phyloP scores from a whole-genome alignment of 2,329 filamentous ascomycete species.

The Clarireedia homoeocarpa region DNA sequence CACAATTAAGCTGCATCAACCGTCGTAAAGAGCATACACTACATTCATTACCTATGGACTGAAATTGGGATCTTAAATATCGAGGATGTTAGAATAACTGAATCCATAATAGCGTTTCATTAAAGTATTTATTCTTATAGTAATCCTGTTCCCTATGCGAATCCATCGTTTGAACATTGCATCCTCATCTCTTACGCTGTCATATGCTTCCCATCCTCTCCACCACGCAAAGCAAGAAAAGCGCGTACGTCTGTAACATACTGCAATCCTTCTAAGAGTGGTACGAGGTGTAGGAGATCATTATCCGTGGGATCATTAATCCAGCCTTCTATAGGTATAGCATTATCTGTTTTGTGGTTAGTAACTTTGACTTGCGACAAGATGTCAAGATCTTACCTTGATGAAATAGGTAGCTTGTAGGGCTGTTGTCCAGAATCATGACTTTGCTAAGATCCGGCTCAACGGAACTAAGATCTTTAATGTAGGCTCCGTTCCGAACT shows the following conservation, averaged over 20 bases:
- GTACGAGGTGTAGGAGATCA: slow-evolving; percentile 86
- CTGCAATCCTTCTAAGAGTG: slow-evolving; percentile 86
- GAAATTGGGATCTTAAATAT: too few species aligned
- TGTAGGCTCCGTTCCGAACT: slow-evolving; percentile 89
- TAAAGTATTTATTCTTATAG: slow-evolving; percentile 10
- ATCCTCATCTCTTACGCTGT: slow-evolving; percentile 8
- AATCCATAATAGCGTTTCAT: slow-evolving; percentile 4
- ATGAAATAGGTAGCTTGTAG: slow-evolving; percentile 96
- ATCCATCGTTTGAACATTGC: background rate
- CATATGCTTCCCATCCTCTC: slow-evolving; percentile 59
- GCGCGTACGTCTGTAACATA: slow-evolving; percentile 95
- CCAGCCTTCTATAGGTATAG: slow-evolving; percentile 98
- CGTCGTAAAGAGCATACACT: background rate
- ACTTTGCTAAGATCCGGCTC: slow-evolving; percentile 96
- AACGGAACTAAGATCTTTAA: slow-evolving; percentile 93
- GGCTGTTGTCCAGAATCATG: slow-evolving; percentile 98
- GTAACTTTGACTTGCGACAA: background rate
- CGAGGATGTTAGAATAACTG: too few species aligned
- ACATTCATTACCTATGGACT: background rate
- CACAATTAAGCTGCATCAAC: background rate
- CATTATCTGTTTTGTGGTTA: slow-evolving; percentile 63
- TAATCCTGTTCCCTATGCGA: slow-evolving; percentile 1
- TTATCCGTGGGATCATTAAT: slow-evolving; percentile 98
- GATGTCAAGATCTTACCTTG: slow-evolving; percentile 58
- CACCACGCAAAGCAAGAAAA: slow-evolving; percentile 77